A percentile compares a stretch with the other conserved stretches of the same genome.
Evolutionary conservation across 2,329 filamentous ascomycete genomes (phyloP).

Genomic region (Fusarium pseudoanthophilum): DNA sequence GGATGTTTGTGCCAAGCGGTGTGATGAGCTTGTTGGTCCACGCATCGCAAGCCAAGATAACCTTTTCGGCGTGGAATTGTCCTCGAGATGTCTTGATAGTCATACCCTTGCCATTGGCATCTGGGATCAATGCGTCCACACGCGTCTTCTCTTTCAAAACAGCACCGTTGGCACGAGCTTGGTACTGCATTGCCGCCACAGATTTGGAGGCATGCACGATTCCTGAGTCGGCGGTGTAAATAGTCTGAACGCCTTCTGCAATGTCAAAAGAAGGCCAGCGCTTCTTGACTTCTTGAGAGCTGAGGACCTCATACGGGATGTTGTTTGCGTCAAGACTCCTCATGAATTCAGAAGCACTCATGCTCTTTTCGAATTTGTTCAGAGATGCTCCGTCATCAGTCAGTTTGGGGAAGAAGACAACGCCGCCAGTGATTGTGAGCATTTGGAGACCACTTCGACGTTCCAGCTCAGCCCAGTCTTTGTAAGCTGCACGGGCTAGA

Average conservation of each 20-base stretch:
- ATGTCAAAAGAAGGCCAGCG: conserved; percentile 40
- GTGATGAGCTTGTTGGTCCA: conserved; percentile 33
- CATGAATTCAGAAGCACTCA: conserved; percentile 1
- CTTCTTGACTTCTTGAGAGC: conserved; percentile 13
- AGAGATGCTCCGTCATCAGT: neutral
- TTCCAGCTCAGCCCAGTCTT: conserved; percentile 40
- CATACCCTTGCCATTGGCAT: neutral
- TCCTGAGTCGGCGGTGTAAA: conserved; percentile 42
- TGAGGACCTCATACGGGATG: conserved; percentile 36
- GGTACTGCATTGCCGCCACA: conserved; percentile 26
- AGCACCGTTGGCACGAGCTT: conserved; percentile 20
- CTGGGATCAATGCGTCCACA: conserved; percentile 6
- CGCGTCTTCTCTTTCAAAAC: conserved; percentile 22
- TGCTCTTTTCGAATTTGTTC: conserved; percentile 19
- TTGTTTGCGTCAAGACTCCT: conserved; percentile 25
- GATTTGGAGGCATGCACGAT: conserved; percentile 34
- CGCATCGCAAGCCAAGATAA: conserved; percentile 26
- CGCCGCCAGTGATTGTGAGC: conserved; percentile 37
- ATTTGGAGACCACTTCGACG: conserved; percentile 28
- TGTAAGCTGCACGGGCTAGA: conserved; percentile 38
- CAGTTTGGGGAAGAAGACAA: conserved; percentile 36
- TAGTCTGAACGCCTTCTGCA: conserved; percentile 13
- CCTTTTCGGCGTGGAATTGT: conserved; percentile 17
- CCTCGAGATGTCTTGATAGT: conserved; percentile 19
- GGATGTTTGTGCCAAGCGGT: conserved; percentile 22